Base-by-base conservation (phyloP, 116 monocot genomes). In the Cymodocea nodosa region DNA sequence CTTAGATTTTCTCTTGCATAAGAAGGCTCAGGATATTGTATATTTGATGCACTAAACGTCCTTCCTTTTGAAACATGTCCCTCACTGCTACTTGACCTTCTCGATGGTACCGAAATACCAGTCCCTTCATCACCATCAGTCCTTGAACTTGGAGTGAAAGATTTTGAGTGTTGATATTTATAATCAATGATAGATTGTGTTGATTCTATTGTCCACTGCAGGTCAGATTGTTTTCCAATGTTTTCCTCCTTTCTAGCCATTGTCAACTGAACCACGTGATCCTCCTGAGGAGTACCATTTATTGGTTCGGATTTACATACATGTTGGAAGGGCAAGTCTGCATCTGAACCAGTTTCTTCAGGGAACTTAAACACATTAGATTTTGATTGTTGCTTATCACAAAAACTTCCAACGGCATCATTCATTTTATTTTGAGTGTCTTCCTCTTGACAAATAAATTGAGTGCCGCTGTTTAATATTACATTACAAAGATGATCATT, bases 1-100 rank as follows among this genome's bases (percentile, higher is more conserved):
- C 59, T 78, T 17, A 56, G 55, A 71, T 40, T 73, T 73, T 89
- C 86, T 58, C 83, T 76, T 52, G 70, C 60, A 76, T 84, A 81
- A 68, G 85, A 89, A 50, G 82, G 84, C 63, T 89, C 85, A 17
- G 68, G 71, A 79, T 62, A 79, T 35, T 59, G 73, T 68, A 79
- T 66, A 68, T 53, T 80, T 60, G 89, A 67, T 51, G 78, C 68
- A 70, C 77, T 76, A 40, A 89, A 77, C 54, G 72, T 1, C 23
- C 70, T 81, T 55, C 84, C 76, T 75, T 92, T 81, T 9, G 88
- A 56, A 73, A 89, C 67, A 52, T 80, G 84, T 76, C 86, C 85
- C 57, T 86, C 89, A 54, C 51, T 75, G 68, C 82, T 86, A 62
- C 71, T 74, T 44, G 92, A 81, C 59, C 75, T 72, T 61, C 84